A percentile compares a stretch with the other conserved stretches of the same genome.
phyloP scores from a whole-genome alignment of 2,329 filamentous ascomycete genomes.

The Pestalotiopsis sp. region DNA sequence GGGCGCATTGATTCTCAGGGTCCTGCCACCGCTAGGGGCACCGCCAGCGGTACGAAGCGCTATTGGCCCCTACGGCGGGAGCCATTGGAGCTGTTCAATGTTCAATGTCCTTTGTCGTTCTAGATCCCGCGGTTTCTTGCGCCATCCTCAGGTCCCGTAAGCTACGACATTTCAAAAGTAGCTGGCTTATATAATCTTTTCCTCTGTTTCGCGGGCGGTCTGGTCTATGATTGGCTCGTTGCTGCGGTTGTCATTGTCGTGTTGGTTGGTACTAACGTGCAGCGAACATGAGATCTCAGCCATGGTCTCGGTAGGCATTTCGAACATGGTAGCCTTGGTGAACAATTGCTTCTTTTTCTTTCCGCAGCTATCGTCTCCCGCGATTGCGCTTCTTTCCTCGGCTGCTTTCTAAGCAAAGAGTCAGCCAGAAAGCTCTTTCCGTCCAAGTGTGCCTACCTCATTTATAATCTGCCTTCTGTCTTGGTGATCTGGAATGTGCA shows the following conservation, averaged over 20 bases:
- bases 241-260: not conserved
- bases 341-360: conserved; percentile 46
- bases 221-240: not conserved
- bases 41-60: not conserved
- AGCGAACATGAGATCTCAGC: not conserved
- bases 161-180: not conserved
- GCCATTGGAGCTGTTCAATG: not conserved
- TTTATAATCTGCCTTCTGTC: not conserved
- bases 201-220: not conserved
- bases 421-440: not conserved
- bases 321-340: not conserved
- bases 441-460: not conserved
- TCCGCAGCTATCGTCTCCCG: conserved; percentile 56
- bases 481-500: not conserved
- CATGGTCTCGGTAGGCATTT: not conserved
- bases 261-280: not conserved
- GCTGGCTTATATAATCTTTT: not conserved
- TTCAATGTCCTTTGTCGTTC: not conserved
- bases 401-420: not conserved
- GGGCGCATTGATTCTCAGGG: not conserved
- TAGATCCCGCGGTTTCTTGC: not conserved
- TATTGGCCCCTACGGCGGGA: not conserved
- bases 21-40: not conserved
- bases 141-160: not conserved
- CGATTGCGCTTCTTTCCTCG: not conserved